phyloP scores from a whole-genome alignment of 495 filamentous ascomycete species.

The Bathelium albidoporum region DNA sequence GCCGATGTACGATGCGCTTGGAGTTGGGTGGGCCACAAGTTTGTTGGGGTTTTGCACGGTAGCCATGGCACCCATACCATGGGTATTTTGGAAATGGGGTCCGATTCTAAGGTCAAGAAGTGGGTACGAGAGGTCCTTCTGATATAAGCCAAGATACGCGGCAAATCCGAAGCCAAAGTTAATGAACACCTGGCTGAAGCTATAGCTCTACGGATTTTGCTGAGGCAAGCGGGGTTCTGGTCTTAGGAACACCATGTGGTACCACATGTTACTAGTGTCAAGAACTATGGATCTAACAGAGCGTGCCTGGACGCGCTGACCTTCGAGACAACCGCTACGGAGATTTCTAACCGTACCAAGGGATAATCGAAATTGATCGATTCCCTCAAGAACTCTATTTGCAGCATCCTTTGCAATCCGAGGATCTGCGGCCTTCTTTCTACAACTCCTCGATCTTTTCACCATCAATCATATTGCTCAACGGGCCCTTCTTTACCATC shows the following conservation, averaged over 20 bases:
- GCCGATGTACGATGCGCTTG: slow-evolving; percentile 32
- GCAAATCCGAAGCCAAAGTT: not conserved
- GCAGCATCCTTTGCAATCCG: not conserved
- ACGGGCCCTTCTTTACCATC: slow-evolving; percentile 57
- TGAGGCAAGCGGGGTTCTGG: too few species aligned
- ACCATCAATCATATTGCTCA: slow-evolving; percentile 21
- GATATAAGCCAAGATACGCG: not conserved
- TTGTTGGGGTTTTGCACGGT: slow-evolving; percentile 36
- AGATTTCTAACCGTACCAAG: too few species aligned
- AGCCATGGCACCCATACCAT: slow-evolving; percentile 36
- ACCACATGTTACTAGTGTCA: too few species aligned
- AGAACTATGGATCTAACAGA: too few species aligned
- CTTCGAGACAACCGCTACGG: too few species aligned
- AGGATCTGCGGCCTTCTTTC: not conserved
- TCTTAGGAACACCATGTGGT: too few species aligned
- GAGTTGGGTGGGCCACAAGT: slow-evolving; percentile 34
- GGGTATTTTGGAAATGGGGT: slow-evolving; percentile 32
- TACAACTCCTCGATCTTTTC: slow-evolving; percentile 12
- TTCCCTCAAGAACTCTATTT: too few species aligned
- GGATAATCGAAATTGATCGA: too few species aligned
- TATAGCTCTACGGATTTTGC: too few species aligned
- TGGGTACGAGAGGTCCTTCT: slow-evolving; percentile 22
- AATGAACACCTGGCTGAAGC: too few species aligned
- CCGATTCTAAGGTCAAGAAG: slow-evolving; percentile 23
- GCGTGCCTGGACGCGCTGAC: too few species aligned